phyloP scores from a whole-genome alignment of 2,329 filamentous ascomycete species.

The Diaporthe sp. region DNA sequence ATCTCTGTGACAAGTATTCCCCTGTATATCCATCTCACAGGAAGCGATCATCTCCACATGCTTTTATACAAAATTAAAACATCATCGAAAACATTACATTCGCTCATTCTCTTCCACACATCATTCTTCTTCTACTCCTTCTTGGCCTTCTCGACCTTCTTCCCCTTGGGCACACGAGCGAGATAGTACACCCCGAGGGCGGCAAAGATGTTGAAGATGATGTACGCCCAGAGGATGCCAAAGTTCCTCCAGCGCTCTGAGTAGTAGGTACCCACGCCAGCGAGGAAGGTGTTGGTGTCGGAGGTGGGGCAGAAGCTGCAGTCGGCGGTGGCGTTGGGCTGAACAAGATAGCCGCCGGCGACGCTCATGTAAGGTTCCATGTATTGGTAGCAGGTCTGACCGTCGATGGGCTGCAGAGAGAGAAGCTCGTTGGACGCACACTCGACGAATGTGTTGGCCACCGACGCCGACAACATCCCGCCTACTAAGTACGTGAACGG shows the following conservation, averaged over 20 bases:
- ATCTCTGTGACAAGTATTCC: not conserved
- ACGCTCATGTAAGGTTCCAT: slow-evolving; percentile 60
- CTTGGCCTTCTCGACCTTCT: slow-evolving; percentile 40
- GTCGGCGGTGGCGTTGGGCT: slow-evolving; percentile 52
- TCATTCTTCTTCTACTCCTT: not conserved
- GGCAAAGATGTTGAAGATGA: slow-evolving; percentile 62
- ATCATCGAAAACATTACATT: slow-evolving; percentile 4
- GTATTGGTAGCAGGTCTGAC: slow-evolving; percentile 69
- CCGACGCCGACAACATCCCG: slow-evolving; percentile 73
- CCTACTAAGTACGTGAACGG: slow-evolving; percentile 81
- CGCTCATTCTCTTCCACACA: not conserved
- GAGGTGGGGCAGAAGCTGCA: slow-evolving; percentile 44
- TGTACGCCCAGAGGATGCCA: slow-evolving; percentile 64
- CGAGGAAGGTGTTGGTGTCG: slow-evolving; percentile 53
- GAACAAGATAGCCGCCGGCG: slow-evolving; percentile 62
- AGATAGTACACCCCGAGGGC: slow-evolving; percentile 64
- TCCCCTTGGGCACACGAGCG: slow-evolving; percentile 53
- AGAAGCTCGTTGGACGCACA: slow-evolving; percentile 77
- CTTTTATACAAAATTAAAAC: slow-evolving; percentile 14
- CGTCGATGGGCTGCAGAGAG: slow-evolving; percentile 68
- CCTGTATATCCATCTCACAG: not conserved
- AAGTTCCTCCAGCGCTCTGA: slow-evolving; percentile 66
- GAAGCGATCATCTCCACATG: not conserved
- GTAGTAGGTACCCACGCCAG: slow-evolving; percentile 57
- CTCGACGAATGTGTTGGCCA: slow-evolving; percentile 70